These are phyloP conservation scores for Penstemon barbatus DNA, from an alignment of 257 asterid genomes.

Conservation along the genomic window DNA sequence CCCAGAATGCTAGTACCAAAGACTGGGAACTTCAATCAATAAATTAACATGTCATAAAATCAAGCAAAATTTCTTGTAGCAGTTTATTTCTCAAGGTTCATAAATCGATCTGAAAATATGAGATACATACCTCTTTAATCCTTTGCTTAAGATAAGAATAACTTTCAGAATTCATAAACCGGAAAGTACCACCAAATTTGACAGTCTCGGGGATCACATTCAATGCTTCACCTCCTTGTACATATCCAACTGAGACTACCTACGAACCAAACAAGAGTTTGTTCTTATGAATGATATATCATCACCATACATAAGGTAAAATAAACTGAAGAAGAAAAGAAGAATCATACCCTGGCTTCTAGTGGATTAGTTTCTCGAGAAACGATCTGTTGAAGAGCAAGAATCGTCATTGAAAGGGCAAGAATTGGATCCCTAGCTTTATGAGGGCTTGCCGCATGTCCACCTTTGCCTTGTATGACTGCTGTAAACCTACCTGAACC, in stretches of 20 bases:
- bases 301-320: too few relatives aligned
- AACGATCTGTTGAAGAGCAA: conserved; percentile 80
- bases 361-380: conserved; percentile 91
- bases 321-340: neutral
- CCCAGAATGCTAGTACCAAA: neutral
- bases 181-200: conserved; percentile 80
- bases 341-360: conserved; percentile 57
- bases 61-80: neutral
- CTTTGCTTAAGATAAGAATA: conserved; percentile 54
- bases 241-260: conserved; percentile 71
- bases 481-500: conserved; percentile 69
- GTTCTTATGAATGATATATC: neutral
- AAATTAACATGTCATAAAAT: neutral
- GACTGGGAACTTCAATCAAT: neutral
- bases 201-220: conserved; percentile 75
- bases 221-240: conserved; percentile 64
- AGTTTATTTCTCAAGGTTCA: conserved; percentile 9
- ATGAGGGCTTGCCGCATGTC: conserved; percentile 87
- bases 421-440: conserved; percentile 60
- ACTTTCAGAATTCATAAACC: conserved; percentile 57
- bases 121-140: conserved; percentile 63
- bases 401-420: conserved; percentile 69
- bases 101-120: neutral
- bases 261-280: conserved; percentile 22
- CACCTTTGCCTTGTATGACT: conserved; percentile 69